phyloP scores from a whole-genome alignment of 495 filamentous ascomycete genomes.

The Penicillium malachiteum region DNA sequence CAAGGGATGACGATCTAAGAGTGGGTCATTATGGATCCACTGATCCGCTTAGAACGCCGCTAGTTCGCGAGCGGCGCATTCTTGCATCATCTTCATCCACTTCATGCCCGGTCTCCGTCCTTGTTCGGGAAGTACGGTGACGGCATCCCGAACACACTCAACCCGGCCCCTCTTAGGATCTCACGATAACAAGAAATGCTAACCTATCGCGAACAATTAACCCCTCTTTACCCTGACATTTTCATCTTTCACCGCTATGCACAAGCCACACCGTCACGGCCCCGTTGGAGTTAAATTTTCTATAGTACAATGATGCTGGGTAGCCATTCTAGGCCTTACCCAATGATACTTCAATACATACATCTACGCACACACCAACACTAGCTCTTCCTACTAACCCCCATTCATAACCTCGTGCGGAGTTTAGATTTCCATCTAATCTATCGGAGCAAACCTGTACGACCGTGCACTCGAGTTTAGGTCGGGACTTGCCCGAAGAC shows the following conservation, averaged over 20 bases:
- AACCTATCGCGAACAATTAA: background rate
- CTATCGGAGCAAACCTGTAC: background rate
- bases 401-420: background rate
- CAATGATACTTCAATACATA: too few species aligned
- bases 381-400: background rate
- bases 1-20: background rate
- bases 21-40: conserved; percentile 8
- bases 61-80: conserved; percentile 15
- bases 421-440: background rate
- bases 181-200: background rate
- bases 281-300: too few species aligned
- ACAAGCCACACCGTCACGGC: too few species aligned
- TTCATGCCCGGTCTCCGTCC: background rate
- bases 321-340: too few species aligned
- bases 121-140: conserved; percentile 14
- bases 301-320: too few species aligned
- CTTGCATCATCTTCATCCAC: conserved; percentile 14
- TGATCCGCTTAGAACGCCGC: conserved; percentile 4
- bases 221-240: too few species aligned
- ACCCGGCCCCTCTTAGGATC: background rate
- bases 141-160: conserved; percentile 20
- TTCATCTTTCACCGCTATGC: too few species aligned
- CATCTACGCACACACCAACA: too few species aligned
- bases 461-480: conserved; percentile 1
- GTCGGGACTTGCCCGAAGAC: background rate